These are phyloP conservation scores for Yarrowia galli DNA, from an alignment of 1,139 yeast species.

Conservation along the genomic window DNA sequence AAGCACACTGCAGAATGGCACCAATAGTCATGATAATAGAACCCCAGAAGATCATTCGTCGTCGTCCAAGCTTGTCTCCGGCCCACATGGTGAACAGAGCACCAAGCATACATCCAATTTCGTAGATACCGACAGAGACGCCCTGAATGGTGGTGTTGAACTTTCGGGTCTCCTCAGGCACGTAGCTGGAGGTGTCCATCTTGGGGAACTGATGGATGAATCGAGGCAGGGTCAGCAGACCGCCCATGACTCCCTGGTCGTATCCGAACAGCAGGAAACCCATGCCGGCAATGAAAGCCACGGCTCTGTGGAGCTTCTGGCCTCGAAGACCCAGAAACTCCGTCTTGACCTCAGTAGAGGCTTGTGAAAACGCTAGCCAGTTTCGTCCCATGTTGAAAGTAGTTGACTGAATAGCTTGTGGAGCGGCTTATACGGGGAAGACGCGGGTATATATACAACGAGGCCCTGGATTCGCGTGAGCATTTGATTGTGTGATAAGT, in stretches of 20 bases:
- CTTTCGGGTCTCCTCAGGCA: slow-evolving; percentile 16
- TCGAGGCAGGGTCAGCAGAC: slow-evolving; percentile 54
- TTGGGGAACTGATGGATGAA: slow-evolving; percentile 56
- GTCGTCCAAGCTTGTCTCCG: slow-evolving; percentile 50
- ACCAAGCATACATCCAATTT: slow-evolving; percentile 80
- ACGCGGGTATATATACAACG: slow-evolving; percentile 5
- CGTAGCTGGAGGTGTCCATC: slow-evolving; percentile 43
- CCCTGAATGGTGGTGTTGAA: slow-evolving; percentile 38
- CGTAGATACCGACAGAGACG: slow-evolving; percentile 54
- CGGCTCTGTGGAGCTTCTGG: slow-evolving; percentile 51
- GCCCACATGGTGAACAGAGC: slow-evolving; percentile 65
- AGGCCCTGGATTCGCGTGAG: slow-evolving; percentile 1
- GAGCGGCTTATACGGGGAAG: slow-evolving; percentile 1
- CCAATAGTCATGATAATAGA: slow-evolving; percentile 45
- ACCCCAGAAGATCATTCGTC: slow-evolving; percentile 47
- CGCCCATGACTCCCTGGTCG: slow-evolving; percentile 75
- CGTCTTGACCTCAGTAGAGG: slow-evolving; percentile 34
- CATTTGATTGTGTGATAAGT: slow-evolving; percentile 6
- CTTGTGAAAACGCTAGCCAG: slow-evolving; percentile 23
- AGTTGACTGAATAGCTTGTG: not conserved
- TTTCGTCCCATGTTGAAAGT: slow-evolving; percentile 22
- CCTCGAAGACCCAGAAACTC: slow-evolving; percentile 36
- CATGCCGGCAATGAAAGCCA: slow-evolving; percentile 65
- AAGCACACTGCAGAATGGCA: slow-evolving; percentile 61
- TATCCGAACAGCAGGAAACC: slow-evolving; percentile 80